phyloP scores from a whole-genome alignment of 1,284 basidiomycete species.

The Trametes sp. region DNA sequence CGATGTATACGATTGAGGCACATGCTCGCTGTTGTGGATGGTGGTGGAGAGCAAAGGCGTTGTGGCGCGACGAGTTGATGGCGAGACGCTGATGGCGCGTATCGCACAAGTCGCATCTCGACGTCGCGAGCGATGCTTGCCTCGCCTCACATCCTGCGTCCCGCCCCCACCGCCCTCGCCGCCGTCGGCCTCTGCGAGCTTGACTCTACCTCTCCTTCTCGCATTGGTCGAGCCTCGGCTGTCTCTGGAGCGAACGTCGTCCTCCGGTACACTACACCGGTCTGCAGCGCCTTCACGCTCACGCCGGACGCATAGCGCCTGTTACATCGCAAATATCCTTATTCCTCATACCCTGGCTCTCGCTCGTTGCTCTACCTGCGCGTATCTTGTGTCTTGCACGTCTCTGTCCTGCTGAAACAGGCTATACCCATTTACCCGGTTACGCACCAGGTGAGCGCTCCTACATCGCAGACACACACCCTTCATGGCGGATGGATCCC shows the following conservation, averaged over 20 bases:
- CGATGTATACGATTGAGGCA: constrained; percentile 1
- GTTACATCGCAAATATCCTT: constrained; percentile 14
- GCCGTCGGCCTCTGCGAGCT: constrained; percentile 13
- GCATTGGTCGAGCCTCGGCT: neutral
- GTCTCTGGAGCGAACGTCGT: constrained; percentile 13
- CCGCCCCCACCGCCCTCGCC: constrained; percentile 16
- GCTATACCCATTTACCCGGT: constrained; percentile 15
- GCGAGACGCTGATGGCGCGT: constrained; percentile 12
- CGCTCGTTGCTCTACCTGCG: neutral
- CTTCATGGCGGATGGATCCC: constrained; percentile 16
- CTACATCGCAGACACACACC: neutral
- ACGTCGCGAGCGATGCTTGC: constrained; percentile 3
- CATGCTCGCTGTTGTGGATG: too few relatives aligned
- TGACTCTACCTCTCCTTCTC: neutral
- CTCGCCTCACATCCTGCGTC: constrained; percentile 12
- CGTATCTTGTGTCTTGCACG: neutral
- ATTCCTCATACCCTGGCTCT: constrained; percentile 22
- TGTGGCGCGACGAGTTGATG: constrained; percentile 23
- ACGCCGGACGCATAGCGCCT: neutral
- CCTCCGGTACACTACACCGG: constrained; percentile 16
- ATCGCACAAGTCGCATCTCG: constrained; percentile 8
- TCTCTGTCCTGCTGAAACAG: constrained; percentile 20
- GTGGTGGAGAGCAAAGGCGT: constrained; percentile 20
- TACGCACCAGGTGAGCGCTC: constrained; percentile 17
- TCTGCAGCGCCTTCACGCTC: constrained; percentile 19